Percentiles rank a stretch among this genome's conserved stretches.
Conservation (phyloP, 441 rosid species). For the Jatropha multifida region DNA sequence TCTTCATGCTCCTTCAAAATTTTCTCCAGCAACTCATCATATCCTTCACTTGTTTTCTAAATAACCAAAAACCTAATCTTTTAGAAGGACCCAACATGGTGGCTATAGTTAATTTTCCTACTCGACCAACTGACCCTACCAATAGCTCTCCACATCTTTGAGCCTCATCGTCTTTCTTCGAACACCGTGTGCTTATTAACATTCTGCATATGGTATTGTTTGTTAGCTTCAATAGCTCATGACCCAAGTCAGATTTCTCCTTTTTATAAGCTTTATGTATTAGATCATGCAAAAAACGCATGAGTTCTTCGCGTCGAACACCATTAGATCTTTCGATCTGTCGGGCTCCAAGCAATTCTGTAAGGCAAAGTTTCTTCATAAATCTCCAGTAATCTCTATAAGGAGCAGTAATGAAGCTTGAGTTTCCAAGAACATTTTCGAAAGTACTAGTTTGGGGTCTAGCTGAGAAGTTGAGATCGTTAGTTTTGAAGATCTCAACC, state of each 20-base stretch:
- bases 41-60: constrained; percentile 31
- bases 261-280: constrained; percentile 3
- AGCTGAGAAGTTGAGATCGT: constrained; percentile 14
- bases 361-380: constrained; percentile 31
- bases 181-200: constrained; percentile 38
- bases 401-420: constrained; percentile 8
- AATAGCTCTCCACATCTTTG: constrained; percentile 31
- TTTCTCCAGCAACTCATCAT: constrained; percentile 42
- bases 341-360: constrained; percentile 24
- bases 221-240: constrained; percentile 17
- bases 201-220: constrained; percentile 21
- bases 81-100: constrained; percentile 32
- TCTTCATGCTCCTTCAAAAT: constrained; percentile 45
- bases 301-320: constrained; percentile 21
- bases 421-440: constrained; percentile 1
- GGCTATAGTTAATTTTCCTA: constrained; percentile 24
- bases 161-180: constrained; percentile 42
- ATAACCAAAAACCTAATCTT: constrained; percentile 28
- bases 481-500: constrained; percentile 23
- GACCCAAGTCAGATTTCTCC: constrained; percentile 16
- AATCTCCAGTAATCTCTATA: constrained; percentile 29
- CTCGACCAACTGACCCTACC: constrained; percentile 19
- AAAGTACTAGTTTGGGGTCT: neutral
- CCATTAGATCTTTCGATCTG: constrained; percentile 14
- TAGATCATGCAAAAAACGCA: constrained; percentile 11